Conservation (phyloP, 139 green algal genomes). For the Chlorella ohadii region DNA sequence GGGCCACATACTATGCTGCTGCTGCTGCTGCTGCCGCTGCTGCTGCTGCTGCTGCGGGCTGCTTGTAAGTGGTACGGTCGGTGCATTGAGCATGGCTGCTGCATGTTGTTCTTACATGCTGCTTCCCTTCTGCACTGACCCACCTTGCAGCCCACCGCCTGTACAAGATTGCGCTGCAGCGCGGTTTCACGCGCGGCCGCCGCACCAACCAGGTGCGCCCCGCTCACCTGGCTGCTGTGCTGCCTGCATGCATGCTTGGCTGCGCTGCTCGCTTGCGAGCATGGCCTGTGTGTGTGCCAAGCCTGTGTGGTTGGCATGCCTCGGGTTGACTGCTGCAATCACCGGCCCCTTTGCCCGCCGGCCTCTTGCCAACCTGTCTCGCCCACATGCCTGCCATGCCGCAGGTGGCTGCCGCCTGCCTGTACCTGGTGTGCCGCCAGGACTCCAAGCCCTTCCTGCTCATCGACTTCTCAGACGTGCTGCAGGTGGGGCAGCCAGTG, state of each 20-base stretch:
- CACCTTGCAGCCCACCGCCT: conserved; percentile 60
- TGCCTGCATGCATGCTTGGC: too few relatives aligned
- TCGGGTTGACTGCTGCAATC: too few relatives aligned
- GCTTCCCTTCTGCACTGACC: background rate
- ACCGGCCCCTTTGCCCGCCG: too few relatives aligned
- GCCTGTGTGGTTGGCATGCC: too few relatives aligned
- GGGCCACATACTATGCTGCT: background rate
- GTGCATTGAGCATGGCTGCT: too few relatives aligned
- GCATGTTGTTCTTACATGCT: too few relatives aligned
- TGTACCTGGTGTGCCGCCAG: conserved; percentile 97
- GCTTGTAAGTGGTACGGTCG: too few relatives aligned
- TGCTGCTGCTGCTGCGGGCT: background rate
- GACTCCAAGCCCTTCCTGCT: conserved; percentile 97
- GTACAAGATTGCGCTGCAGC: conserved; percentile 90
- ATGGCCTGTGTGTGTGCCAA: too few relatives aligned
- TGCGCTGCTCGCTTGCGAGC: too few relatives aligned
- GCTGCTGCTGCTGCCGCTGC: background rate
- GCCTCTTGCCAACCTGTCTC: too few relatives aligned
- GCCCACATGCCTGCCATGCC: too few relatives aligned
- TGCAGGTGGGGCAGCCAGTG: conserved; percentile 47
- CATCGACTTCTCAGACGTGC: conserved; percentile 96
- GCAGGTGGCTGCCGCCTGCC: conserved; percentile 87
- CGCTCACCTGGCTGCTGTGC: too few relatives aligned
- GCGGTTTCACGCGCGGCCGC: conserved; percentile 93
- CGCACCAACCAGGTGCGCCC: conserved; percentile 74